Evolutionary conservation across 2,329 filamentous ascomycete genomes (phyloP).

Genomic region (Shiraia bambusicola): DNA sequence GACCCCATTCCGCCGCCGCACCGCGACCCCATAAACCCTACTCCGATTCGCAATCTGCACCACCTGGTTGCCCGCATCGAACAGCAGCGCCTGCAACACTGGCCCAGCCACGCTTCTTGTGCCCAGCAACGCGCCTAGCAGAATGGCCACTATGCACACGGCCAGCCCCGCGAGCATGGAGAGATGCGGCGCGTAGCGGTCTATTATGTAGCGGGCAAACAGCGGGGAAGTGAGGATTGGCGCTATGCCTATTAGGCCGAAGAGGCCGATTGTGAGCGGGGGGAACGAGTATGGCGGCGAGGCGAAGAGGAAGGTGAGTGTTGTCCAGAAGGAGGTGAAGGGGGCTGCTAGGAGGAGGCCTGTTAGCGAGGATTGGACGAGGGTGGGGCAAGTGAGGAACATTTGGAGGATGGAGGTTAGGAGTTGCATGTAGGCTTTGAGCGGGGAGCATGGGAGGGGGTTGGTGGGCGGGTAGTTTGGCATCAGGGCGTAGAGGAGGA

Average conservation of each 20-base stretch:
- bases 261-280: constrained; percentile 71
- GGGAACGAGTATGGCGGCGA: constrained; percentile 68
- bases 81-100: constrained; percentile 68
- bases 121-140: constrained; percentile 70
- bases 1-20: constrained; percentile 70
- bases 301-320: constrained; percentile 75
- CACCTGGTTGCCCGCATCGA: constrained; percentile 73
- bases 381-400: constrained; percentile 64
- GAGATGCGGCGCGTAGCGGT: constrained; percentile 68
- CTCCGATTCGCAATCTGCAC: constrained; percentile 72
- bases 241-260: constrained; percentile 73
- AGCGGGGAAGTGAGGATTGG: constrained; percentile 68
- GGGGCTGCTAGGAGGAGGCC: constrained; percentile 62
- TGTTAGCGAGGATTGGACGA: constrained; percentile 70
- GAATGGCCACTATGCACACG: constrained; percentile 62
- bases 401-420: constrained; percentile 66
- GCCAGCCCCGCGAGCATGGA: constrained; percentile 64
- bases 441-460: constrained; percentile 44
- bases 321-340: constrained; percentile 72
- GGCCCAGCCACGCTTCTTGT: constrained; percentile 68
- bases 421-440: constrained; percentile 65
- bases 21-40: constrained; percentile 70
- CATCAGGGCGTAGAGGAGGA: constrained; percentile 70
- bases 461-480: constrained; percentile 80
- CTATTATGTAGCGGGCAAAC: constrained; percentile 70